Conservation (phyloP, 2,329 filamentous ascomycete genomes). For the Fusarium chaquense region DNA sequence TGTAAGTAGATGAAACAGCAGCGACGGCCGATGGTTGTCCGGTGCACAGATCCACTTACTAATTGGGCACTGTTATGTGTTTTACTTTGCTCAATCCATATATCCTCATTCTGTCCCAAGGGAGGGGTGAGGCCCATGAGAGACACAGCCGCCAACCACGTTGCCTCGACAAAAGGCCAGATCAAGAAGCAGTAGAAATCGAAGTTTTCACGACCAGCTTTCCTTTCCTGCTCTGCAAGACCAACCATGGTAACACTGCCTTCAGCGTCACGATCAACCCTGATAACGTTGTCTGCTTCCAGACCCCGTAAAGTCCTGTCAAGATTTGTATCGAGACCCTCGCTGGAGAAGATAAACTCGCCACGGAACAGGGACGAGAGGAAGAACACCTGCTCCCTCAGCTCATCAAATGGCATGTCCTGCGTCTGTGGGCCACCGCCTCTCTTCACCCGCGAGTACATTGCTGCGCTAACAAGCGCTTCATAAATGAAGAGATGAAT, state of each 20-base stretch:
- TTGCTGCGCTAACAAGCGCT: conserved; percentile 86
- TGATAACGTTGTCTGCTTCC: conserved; percentile 82
- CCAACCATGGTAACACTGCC: conserved; percentile 75
- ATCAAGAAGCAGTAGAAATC: conserved; percentile 99
- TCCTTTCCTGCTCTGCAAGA: conserved; percentile 80
- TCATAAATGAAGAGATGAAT: conserved; percentile 98
- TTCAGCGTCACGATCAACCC: conserved; percentile 68
- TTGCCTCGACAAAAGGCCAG: conserved; percentile 97
- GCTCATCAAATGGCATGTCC: conserved; percentile 78
- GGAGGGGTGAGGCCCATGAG: conserved; percentile 89
- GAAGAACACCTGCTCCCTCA: conserved; percentile 86
- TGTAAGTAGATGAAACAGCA: conserved; percentile 22
- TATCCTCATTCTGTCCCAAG: conserved; percentile 65
- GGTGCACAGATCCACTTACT: conserved; percentile 59
- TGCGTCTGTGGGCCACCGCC: conserved; percentile 88
- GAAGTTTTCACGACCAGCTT: conserved; percentile 88
- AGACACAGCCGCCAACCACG: conserved; percentile 90
- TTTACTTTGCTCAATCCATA: conserved; percentile 82
- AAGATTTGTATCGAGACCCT: conserved; percentile 83
- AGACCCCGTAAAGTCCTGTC: conserved; percentile 82
- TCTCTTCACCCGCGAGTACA: conserved; percentile 91
- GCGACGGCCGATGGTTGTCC: not conserved
- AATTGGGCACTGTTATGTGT: conserved; percentile 86
- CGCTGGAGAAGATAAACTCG: conserved; percentile 95
- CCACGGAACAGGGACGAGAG: conserved; percentile 93